Percentiles rank a stretch among this genome's conserved stretches.
These are phyloP conservation scores for Phytophthora melonis DNA, from an alignment of 352 stramenopile species.

Conservation along the genomic window DNA sequence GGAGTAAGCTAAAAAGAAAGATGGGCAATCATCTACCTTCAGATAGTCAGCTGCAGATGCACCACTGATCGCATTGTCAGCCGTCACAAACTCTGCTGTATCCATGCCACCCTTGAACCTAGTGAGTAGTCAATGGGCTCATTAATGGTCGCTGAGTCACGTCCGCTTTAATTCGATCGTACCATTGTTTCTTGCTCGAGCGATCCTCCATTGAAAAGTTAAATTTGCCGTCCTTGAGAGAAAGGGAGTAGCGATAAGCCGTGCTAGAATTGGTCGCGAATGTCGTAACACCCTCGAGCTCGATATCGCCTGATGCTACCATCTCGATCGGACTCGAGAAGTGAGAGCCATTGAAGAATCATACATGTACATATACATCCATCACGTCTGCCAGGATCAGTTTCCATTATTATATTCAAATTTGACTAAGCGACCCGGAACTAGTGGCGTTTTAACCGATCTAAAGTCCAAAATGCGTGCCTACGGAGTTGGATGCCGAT, in stretches of 20 bases:
- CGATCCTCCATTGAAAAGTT: slow-evolving; percentile 34
- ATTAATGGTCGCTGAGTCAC: too few relatives aligned
- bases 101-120: background rate
- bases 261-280: background rate
- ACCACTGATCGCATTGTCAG: background rate
- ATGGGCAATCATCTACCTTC: background rate
- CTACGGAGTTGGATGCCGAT: too few relatives aligned
- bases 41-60: background rate
- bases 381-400: too few relatives aligned
- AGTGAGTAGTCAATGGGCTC: background rate
- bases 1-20: background rate
- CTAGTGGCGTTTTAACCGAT: too few relatives aligned
- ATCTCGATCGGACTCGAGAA: background rate
- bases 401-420: too few relatives aligned
- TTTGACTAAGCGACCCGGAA: too few relatives aligned
- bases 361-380: too few relatives aligned
- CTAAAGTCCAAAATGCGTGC: too few relatives aligned
- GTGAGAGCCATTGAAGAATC: too few relatives aligned
- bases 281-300: background rate
- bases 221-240: slow-evolving; percentile 21
- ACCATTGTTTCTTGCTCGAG: slow-evolving; percentile 32
- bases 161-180: background rate
- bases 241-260: slow-evolving; percentile 15
- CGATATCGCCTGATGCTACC: background rate
- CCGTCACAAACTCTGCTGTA: background rate